phyloP scores from a whole-genome alignment of 1,139 yeast genomes.

The Candida pseudoviswanathii region DNA sequence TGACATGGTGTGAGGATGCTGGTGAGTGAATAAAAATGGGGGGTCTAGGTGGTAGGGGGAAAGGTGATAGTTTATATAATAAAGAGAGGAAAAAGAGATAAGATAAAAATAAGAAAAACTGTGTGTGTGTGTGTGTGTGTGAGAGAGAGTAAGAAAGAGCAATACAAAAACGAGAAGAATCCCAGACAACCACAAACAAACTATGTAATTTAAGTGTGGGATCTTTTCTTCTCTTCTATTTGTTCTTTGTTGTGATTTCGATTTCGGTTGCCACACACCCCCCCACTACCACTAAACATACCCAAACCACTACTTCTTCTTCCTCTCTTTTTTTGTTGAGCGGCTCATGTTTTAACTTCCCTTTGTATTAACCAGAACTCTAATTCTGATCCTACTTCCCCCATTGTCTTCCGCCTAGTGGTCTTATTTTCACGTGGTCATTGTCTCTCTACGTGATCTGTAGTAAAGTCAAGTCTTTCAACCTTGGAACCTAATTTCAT shows the following conservation, averaged over 20 bases:
- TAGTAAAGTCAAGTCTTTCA: too few species aligned
- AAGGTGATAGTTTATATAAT: not conserved
- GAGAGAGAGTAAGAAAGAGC: not conserved
- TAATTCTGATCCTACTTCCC: too few species aligned
- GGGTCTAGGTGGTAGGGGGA: too few species aligned
- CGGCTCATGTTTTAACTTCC: too few species aligned
- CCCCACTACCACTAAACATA: not conserved
- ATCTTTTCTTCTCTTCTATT: not conserved
- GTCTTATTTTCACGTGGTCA: too few species aligned
- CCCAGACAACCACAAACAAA: not conserved
- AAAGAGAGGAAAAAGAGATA: not conserved
- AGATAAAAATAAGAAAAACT: not conserved
- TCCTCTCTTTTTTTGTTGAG: not conserved
- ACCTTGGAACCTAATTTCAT: too few species aligned
- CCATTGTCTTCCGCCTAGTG: too few species aligned
- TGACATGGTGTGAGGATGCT: slow-evolving; percentile 15
- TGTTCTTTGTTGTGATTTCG: slow-evolving; percentile 1
- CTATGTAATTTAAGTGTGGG: not conserved
- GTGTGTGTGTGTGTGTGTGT: not conserved
- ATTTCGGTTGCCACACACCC: not conserved
- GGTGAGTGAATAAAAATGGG: not conserved
- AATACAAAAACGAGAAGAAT: not conserved
- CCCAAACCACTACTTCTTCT: not conserved
- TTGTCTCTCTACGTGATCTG: too few species aligned
- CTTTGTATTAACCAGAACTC: too few species aligned